A percentile compares a stretch with the other conserved stretches of the same genome.
Evolutionary conservation across 1,284 basidiomycete genomes (phyloP).

Genomic region (Vanrija sp.): DNA sequence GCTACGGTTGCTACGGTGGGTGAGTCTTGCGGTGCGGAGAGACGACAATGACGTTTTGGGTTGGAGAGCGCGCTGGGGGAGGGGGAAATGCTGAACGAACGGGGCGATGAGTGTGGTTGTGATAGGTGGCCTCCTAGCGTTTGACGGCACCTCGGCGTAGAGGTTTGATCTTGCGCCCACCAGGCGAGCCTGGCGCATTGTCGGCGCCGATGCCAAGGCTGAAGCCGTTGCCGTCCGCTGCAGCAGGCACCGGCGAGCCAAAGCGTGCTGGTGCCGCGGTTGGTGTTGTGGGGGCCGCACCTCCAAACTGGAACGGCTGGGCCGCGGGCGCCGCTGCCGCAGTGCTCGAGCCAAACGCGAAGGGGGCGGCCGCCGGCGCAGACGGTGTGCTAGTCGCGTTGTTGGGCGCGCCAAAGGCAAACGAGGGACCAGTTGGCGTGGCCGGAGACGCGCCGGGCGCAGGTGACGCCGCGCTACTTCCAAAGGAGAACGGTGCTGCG

Average conservation of each 20-base stretch:
- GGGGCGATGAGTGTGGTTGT: background rate
- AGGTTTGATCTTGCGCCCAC: slow-evolving; percentile 31
- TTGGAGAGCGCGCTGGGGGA: background rate
- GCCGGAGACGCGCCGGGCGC: background rate
- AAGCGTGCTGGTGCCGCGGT: slow-evolving; percentile 11
- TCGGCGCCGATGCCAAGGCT: slow-evolving; percentile 19
- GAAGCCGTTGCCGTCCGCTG: slow-evolving; percentile 16
- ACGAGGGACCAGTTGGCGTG: slow-evolving; percentile 4
- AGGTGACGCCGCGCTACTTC: slow-evolving; percentile 7
- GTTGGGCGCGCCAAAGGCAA: slow-evolving; percentile 13
- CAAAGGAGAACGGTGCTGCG: slow-evolving; percentile 17
- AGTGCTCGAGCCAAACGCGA: background rate
- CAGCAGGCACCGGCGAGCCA: slow-evolving; percentile 21
- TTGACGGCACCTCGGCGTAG: slow-evolving; percentile 20
- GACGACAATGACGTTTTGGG: too few relatives aligned
- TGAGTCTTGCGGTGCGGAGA: too few relatives aligned
- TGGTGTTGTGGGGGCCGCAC: background rate
- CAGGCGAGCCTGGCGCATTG: slow-evolving; percentile 21
- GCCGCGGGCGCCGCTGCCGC: slow-evolving; percentile 1
- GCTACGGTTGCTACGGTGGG: too few relatives aligned
- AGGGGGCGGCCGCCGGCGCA: background rate
- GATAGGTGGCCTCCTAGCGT: background rate
- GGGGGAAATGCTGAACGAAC: background rate
- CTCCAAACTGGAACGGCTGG: slow-evolving; percentile 12
- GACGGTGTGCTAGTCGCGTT: background rate